These are phyloP conservation scores for Petunia axillaris DNA, from an alignment of 257 asterid genomes.

Conservation along the genomic window DNA sequence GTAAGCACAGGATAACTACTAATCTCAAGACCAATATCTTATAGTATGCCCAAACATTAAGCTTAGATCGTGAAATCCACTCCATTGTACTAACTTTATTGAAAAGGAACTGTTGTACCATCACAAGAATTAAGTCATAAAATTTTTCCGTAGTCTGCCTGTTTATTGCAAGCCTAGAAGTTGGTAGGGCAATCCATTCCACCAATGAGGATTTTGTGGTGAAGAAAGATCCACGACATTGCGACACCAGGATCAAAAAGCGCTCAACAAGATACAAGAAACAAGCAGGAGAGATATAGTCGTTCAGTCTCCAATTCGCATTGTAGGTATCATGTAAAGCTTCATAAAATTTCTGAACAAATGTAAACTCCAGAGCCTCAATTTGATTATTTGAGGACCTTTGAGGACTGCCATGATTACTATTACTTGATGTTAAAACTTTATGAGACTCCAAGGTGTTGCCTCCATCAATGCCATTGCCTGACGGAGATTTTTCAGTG, in stretches of 20 bases:
- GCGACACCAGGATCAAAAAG: conserved; percentile 47
- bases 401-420: background rate
- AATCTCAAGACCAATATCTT: conserved; percentile 49
- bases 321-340: conserved; percentile 47
- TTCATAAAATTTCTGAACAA: conserved; percentile 30
- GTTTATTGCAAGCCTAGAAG: conserved; percentile 15
- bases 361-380: background rate
- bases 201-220: conserved; percentile 51
- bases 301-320: conserved; percentile 35
- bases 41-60: conserved; percentile 29
- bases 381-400: background rate
- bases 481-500: background rate
- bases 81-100: background rate
- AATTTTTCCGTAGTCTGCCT: background rate
- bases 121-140: conserved; percentile 9
- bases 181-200: conserved; percentile 41
- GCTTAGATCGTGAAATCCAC: conserved; percentile 42
- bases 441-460: background rate
- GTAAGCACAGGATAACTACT: conserved; percentile 44
- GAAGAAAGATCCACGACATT: conserved; percentile 39
- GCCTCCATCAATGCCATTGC: background rate
- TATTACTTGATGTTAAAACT: background rate
- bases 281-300: conserved; percentile 57
- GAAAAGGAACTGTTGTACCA: conserved; percentile 35
- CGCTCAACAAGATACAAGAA: conserved; percentile 67